These are phyloP conservation scores for Avicennia marina DNA, from an alignment of 257 asterid genomes.

Conservation along the genomic window DNA sequence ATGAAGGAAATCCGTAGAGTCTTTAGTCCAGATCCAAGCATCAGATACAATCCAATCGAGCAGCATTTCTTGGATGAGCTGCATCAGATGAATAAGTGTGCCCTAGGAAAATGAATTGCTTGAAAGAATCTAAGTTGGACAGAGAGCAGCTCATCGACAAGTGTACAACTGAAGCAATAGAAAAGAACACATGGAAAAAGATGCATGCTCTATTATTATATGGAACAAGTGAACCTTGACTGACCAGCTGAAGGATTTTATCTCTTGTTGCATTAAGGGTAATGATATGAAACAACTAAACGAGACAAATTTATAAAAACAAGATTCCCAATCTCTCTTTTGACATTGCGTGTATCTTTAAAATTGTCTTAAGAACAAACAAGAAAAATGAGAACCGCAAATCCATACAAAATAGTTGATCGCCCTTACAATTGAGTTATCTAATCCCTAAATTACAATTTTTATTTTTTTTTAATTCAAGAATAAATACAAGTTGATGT, in stretches of 20 bases:
- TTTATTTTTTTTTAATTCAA: background rate
- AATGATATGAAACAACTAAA: background rate
- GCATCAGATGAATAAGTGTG: background rate
- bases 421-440: background rate
- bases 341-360: background rate
- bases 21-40: constrained; percentile 12
- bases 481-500: background rate
- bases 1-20: constrained; percentile 1
- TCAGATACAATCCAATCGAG: background rate
- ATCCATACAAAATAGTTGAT: background rate
- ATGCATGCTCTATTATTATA: background rate
- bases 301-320: no score
- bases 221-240: no score
- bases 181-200: background rate
- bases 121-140: background rate
- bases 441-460: background rate
- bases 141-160: background rate
- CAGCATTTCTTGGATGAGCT: background rate
- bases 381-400: background rate
- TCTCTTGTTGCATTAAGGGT: no score
- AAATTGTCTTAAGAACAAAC: background rate
- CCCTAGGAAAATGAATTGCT: background rate
- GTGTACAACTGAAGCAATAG: background rate
- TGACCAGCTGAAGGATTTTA: no score
- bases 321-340: background rate